Percentiles rank a stretch among this genome's conserved stretches.
These are phyloP conservation scores for Vitis hybrid DNA, from an alignment of 177 flowering plant genomes.

Conservation along the genomic window DNA sequence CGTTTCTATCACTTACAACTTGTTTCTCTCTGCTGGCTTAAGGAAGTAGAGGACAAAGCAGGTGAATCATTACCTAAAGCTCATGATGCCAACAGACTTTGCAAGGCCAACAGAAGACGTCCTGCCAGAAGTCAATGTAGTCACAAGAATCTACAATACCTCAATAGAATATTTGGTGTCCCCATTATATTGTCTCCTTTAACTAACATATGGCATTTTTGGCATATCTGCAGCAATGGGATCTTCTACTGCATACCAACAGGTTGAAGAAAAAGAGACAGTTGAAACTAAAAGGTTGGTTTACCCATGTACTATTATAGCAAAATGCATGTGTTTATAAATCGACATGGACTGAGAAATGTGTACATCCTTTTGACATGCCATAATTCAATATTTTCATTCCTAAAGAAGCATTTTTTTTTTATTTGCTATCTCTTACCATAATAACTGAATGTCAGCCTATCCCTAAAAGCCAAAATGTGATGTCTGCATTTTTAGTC, in stretches of 20 bases:
- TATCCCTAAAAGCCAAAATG: too few relatives aligned
- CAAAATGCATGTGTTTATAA: neutral
- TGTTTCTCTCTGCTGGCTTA: constrained; percentile 6
- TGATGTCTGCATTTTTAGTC: too few relatives aligned
- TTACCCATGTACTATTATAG: neutral
- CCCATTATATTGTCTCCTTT: neutral
- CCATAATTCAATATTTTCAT: too few relatives aligned
- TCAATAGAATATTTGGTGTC: neutral
- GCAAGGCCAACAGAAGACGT: constrained; percentile 34
- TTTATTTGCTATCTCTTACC: too few relatives aligned
- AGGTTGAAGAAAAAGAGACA: constrained; percentile 33
- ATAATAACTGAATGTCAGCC: too few relatives aligned
- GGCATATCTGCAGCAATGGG: constrained; percentile 46
- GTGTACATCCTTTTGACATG: too few relatives aligned
- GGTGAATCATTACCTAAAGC: constrained; percentile 9
- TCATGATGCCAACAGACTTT: constrained; percentile 18
- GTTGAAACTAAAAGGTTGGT: constrained; percentile 55
- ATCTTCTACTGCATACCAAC: constrained; percentile 26
- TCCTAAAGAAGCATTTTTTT: too few relatives aligned
- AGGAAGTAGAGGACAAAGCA: constrained; percentile 26
- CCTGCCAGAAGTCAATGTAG: constrained; percentile 52
- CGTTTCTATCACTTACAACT: constrained; percentile 1
- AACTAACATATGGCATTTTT: constrained; percentile 3
- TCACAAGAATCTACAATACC: constrained; percentile 2
- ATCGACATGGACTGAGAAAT: too few relatives aligned